These are phyloP conservation scores for Vitis labrusca DNA, from an alignment of 164 flowering plant genomes.

Conservation along the genomic window DNA sequence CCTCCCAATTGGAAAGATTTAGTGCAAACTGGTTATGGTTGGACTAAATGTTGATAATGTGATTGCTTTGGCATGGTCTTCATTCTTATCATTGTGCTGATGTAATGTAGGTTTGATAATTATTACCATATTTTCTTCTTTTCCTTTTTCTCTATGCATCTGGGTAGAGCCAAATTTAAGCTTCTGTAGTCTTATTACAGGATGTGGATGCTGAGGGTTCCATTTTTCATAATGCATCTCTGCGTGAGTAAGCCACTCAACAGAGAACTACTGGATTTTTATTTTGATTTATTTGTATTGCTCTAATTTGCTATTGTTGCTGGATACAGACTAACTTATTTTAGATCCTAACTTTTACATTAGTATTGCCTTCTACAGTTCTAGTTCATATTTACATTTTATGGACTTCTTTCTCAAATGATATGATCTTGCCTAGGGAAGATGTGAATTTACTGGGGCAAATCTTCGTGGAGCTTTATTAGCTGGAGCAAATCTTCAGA, in stretches of 20 bases:
- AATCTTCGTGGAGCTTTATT: constrained; percentile 88
- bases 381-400: background rate
- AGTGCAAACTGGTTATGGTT: no score
- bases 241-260: constrained; percentile 76
- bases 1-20: no score
- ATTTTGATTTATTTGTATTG: background rate
- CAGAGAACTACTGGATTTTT: background rate
- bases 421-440: constrained; percentile 59
- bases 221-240: constrained; percentile 79
- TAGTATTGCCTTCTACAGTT: background rate
- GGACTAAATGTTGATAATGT: no score
- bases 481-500: constrained; percentile 89
- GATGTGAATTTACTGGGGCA: constrained; percentile 94
- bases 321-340: background rate
- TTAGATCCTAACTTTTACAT: background rate
- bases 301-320: background rate
- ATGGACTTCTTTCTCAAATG: constrained; percentile 10
- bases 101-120: no score
- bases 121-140: no score
- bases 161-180: background rate
- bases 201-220: constrained; percentile 89
- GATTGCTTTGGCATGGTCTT: no score
- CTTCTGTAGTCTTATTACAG: constrained; percentile 32
- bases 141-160: background rate
- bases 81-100: no score